Conservation (phyloP, 129 eudicot species). For the Artemisia tridentata region DNA sequence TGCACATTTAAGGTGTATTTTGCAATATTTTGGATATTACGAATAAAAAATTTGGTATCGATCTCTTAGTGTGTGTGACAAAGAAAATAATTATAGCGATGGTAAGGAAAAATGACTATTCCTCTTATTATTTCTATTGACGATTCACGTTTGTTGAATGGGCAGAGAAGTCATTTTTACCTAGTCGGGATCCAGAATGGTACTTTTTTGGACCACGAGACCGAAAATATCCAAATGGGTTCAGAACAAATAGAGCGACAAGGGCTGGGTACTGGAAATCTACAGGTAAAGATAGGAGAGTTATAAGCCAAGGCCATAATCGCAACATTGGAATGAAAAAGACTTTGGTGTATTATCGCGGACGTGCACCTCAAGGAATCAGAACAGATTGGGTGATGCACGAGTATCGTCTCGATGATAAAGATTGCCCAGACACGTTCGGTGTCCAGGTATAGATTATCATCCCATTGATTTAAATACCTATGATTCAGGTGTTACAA, state of each 20-base stretch:
- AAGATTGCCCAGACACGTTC: slow-evolving; percentile 61
- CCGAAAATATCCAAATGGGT: slow-evolving; percentile 90
- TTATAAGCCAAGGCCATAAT: slow-evolving; percentile 43
- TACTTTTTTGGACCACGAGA: slow-evolving; percentile 95
- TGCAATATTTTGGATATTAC: no score
- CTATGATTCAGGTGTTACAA: background rate
- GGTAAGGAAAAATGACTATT: background rate
- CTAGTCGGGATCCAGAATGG: slow-evolving; percentile 95
- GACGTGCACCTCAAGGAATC: slow-evolving; percentile 93
- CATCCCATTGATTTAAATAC: background rate
- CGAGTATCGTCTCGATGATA: slow-evolving; percentile 91
- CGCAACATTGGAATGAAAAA: slow-evolving; percentile 94
- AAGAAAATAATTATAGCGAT: background rate
- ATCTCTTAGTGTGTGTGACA: background rate
- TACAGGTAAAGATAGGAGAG: slow-evolving; percentile 89
- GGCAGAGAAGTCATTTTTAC: slow-evolving; percentile 79
- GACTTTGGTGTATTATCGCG: slow-evolving; percentile 90
- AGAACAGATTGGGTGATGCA: slow-evolving; percentile 99
- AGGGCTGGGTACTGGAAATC: slow-evolving; percentile 99
- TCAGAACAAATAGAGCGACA: slow-evolving; percentile 91
- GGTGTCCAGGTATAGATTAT: slow-evolving; percentile 61
- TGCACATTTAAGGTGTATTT: background rate
- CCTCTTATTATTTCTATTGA: background rate
- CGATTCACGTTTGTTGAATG: background rate
- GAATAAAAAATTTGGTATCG: background rate